Evolutionary conservation across 768 basidiomycete species (phyloP), one percentile per base, ranked within the genome.

Genomic region (Ephemerocybe angulata): DNA sequence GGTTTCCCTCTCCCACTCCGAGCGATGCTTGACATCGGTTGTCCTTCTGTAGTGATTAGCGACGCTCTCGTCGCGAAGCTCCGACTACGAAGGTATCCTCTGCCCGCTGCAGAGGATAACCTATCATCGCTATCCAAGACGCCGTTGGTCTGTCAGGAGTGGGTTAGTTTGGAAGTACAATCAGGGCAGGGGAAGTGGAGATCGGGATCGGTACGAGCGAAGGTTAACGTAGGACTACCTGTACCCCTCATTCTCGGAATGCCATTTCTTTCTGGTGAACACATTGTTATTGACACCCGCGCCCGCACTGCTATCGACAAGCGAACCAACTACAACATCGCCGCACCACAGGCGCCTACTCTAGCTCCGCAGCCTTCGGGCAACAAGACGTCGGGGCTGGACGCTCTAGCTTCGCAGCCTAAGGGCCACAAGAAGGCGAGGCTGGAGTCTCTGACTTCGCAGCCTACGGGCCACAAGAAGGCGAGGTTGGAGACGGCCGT

Each of bases 201-300:
- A 3, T 67, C 63, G 0, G 41, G 37, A 22, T 33, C 54, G 21
- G 21, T 61, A 33, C 29, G 55, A 25, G 60, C 63, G 7, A 62
- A 66, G 30, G 59, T 69, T 12, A 54, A 47, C 24, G 42, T 30
- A 7, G 47, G 47, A 2, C 47, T 67, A 10, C 58, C 62, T 57
- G 53, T 64, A 56, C 65, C 63, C 0, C 13, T 69, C 12, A 35
- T 69, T 2, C 55, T 69, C 3, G 66, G 67, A 61, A 61, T 66
- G 2, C 58, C 63, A 55, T 65, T 61, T 46, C 53, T 66, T 22
- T n/a, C 35, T 19, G 3, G 41, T 3, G 55, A 65, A 38, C 51
- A 59, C 22, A 52, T 68, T 37, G 52, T 66, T 7, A 38, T 66
- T 11, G 58, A 68, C 25, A 30, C 56, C n/a, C 22, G 44, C 0